Evolutionary conservation across 116 monocot species (phyloP).

Genomic region (Trichopus zeylanicus): DNA sequence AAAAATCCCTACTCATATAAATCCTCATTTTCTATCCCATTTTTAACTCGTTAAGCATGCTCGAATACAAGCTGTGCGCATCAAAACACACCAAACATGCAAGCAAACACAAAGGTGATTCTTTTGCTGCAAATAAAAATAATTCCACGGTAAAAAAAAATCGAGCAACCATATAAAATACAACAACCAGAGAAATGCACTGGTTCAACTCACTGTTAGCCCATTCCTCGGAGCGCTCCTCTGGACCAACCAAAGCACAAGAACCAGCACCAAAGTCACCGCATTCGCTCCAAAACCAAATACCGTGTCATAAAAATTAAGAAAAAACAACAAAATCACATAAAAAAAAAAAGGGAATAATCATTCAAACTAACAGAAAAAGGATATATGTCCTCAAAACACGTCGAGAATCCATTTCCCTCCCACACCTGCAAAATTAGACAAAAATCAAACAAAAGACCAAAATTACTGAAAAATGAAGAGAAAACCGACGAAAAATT

Average conservation of each 20-base stretch:
- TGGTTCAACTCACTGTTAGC: conserved; percentile 12
- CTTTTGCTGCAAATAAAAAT: too few species aligned
- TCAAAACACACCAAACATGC: too few species aligned
- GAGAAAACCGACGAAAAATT: too few species aligned
- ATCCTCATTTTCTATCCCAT: too few species aligned
- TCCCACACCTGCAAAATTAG: conserved; percentile 54
- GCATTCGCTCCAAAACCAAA: conserved; percentile 58
- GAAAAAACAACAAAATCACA: conserved; percentile 6
- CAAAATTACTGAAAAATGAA: too few species aligned
- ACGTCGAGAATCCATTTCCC: conserved; percentile 41
- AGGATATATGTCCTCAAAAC: conserved; percentile 84
- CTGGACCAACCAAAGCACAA: conserved; percentile 30
- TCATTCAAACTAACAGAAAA: neutral
- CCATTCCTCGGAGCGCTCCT: conserved; percentile 15
- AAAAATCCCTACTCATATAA: too few species aligned
- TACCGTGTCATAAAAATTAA: conserved; percentile 41
- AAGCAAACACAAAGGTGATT: too few species aligned
- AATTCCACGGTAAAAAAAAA: too few species aligned
- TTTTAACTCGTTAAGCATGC: too few species aligned
- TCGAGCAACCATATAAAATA: too few species aligned
- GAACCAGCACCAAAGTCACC: conserved; percentile 28
- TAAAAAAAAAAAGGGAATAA: neutral
- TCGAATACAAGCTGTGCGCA: too few species aligned
- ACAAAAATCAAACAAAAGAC: neutral
- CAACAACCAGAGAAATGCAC: neutral